Evolutionary conservation across 441 rosid species (phyloP), one percentile per base, ranked within the genome.

Genomic region (Croton laevigatus): DNA sequence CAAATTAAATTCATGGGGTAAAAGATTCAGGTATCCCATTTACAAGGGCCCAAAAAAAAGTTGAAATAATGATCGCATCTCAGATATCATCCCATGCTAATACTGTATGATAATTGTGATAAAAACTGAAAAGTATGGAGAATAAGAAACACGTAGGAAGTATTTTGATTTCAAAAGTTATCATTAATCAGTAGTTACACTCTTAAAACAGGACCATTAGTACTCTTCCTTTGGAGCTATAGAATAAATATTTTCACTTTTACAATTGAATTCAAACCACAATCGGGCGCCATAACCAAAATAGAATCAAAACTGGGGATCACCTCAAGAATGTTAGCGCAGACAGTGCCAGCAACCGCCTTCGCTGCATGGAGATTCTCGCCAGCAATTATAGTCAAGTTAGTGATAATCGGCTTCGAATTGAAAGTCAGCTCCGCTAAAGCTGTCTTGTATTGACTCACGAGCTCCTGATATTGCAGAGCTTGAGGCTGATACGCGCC

Each of bases 311-410:
- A 78, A 77, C 80, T 85, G 78, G 78, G 75, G 75, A 83, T 94
- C 98, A 95, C 99, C 99, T 95, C 99, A 74, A 93, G 73, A 84
- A 93, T 95, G 74, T 95, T 85, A 52, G 85, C 64, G 91, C 97
- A 93, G 83, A 95, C 81, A 23, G 91, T 84, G 65, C 89, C 76
- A 4, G 89, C 91, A 68, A 95, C 82, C 37, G 89, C 87, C 73
- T 89, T 95, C 7, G 98, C 99, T 3, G 92, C 90, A 45, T 87
- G 94, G 19, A 82, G 81, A 85, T 88, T 95, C 80, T 95, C 98
- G 23, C 98, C 99, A 1, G 98, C 99, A 57, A 95, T 95, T 70
- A 95, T 93, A 6, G 98, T 95, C 79, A 95, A 85, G 73, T 91
- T 95, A 49, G 99, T 93, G 32, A 95, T 95, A 44, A 95, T 95